A percentile compares a stretch with the other conserved stretches of the same genome.
These are phyloP conservation scores for Tetratostichococcus sp. DNA, from an alignment of 139 green algal genomes.

Conservation along the genomic window DNA sequence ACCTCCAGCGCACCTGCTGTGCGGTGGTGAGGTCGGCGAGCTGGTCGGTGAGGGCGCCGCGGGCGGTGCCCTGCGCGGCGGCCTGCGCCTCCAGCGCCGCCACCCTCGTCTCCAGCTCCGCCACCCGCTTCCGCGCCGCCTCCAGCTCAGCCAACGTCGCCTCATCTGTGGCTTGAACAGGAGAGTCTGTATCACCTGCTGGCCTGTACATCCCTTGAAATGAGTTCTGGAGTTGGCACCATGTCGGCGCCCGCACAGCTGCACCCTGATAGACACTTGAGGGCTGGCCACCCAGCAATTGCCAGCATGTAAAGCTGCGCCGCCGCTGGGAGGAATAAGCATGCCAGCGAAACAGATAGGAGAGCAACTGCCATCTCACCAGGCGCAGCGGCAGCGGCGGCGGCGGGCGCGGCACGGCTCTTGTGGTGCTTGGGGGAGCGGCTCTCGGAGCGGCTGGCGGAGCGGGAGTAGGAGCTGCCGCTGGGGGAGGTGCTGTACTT, in stretches of 20 bases:
- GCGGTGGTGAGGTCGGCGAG: background rate
- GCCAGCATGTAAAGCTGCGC: too few relatives aligned
- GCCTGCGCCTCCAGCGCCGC: constrained; percentile 24
- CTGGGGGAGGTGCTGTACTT: background rate
- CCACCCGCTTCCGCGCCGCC: constrained; percentile 6
- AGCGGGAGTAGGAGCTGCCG: constrained; percentile 2
- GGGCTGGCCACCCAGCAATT: too few relatives aligned
- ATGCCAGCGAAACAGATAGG: too few relatives aligned
- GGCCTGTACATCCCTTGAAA: too few relatives aligned
- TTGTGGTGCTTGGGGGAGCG: constrained; percentile 5
- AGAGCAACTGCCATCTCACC: too few relatives aligned
- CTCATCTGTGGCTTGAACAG: too few relatives aligned
- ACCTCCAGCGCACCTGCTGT: background rate
- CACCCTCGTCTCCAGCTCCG: constrained; percentile 19
- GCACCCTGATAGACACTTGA: too few relatives aligned
- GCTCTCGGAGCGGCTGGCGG: constrained; percentile 3
- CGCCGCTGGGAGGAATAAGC: too few relatives aligned
- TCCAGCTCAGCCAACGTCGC: constrained; percentile 15
- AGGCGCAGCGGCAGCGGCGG: too few relatives aligned
- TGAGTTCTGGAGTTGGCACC: too few relatives aligned
- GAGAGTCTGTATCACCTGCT: background rate
- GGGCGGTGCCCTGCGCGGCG: background rate
- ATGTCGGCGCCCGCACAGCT: too few relatives aligned
- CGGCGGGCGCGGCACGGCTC: too few relatives aligned
- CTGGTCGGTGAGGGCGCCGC: constrained; percentile 2